phyloP scores from a whole-genome alignment of 2,329 filamentous ascomycete species.

The Arthrinium puccinioides region DNA sequence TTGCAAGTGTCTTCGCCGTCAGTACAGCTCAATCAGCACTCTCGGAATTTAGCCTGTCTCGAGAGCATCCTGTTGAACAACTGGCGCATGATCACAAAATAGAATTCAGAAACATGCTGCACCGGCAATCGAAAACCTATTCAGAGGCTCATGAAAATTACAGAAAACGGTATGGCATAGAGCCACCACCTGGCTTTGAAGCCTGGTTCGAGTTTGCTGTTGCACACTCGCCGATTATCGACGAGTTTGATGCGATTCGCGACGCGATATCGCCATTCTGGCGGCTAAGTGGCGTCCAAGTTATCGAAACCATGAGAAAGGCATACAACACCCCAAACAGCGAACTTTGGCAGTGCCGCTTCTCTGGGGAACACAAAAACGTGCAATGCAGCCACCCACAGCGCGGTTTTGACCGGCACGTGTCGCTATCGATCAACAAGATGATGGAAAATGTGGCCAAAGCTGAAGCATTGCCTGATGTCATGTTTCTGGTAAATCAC shows the following conservation, averaged over 20 bases:
- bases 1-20: no score
- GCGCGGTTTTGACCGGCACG: constrained; percentile 25
- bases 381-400: constrained; percentile 25
- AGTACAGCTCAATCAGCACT: no score
- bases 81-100: no score
- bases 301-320: constrained; percentile 19
- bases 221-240: constrained; percentile 41
- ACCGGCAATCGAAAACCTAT: constrained; percentile 32
- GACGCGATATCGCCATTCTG: constrained; percentile 32
- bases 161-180: constrained; percentile 29
- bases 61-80: no score
- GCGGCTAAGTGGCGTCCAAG: constrained; percentile 26
- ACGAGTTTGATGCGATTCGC: constrained; percentile 40
- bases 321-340: constrained; percentile 14
- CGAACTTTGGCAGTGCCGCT: constrained; percentile 31
- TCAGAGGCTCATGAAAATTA: constrained; percentile 32
- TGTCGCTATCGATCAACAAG: constrained; percentile 22
- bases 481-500: constrained; percentile 37
- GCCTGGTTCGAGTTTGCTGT: constrained; percentile 37
- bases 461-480: constrained; percentile 23
- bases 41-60: no score
- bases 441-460: constrained; percentile 19
- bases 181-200: constrained; percentile 39
- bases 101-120: no score
- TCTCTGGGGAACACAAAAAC: constrained; percentile 14